Base-by-base conservation (phyloP, 352 stramenopile genomes). In the Globisporangium cederbergense region DNA sequence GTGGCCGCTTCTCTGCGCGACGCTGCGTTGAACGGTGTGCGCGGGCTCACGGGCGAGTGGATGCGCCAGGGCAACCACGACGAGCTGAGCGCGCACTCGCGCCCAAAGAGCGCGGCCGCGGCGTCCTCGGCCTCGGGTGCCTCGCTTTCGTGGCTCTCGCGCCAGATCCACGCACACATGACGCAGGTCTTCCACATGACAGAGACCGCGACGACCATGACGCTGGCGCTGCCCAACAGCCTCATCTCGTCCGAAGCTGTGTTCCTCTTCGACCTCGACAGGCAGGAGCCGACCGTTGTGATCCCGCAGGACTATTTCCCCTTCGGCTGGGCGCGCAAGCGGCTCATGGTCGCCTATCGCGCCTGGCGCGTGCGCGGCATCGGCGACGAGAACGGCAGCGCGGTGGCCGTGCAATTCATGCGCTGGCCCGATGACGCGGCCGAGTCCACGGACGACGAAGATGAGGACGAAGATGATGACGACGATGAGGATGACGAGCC, bases 291-390 rank as follows among this genome's bases (percentile, higher is more conserved):
- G 1, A 77, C 76, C 2, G 74, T 79, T 18, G 62, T 79, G 0
- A 47, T 82, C 25, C 78, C 80, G 0, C 68, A 78, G 30, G 78
- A 89, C 42, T 85, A 82, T 47, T 89, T 90, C 51, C 81, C 81
- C 2, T 90, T 86, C 42, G 73, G 74, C 8, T 77, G 70, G 67
- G 73, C 73, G 11, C 76, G 76, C 4, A 78, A 76, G 65, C 71
- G 81, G 13, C 69, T 81, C 10, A 55, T 91, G 32, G 69, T 88
- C 42, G 82, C 80, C 16, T 88, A 91, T 54, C 79, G 82, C 30
- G 79, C 82, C 4, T 89, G 82, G 82, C 79, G 82, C 36, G 75
- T 87, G 22, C 74, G 78, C 43, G 73, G 71, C 43, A 76, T 87
- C 32, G 70, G 60, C 36, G 78, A 84, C 62, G 67, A 74, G 61